Evolutionary conservation across 768 basidiomycete genomes (phyloP).

Genomic region (Rhodocollybia butyracea): DNA sequence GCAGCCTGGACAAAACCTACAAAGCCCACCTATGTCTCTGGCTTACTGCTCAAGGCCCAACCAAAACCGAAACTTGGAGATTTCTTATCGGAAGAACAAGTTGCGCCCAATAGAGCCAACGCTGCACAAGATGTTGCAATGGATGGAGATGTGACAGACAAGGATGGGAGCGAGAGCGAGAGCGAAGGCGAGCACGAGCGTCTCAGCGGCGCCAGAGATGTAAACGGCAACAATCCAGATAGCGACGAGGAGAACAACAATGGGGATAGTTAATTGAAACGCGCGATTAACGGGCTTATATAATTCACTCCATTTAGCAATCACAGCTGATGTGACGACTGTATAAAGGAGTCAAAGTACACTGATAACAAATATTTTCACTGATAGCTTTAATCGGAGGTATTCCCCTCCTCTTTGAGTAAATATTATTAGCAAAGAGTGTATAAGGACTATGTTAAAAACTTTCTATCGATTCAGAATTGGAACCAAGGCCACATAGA

Average conservation of each 20-base stretch:
- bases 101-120: too few species aligned
- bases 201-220: background rate
- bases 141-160: background rate
- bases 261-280: background rate
- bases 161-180: background rate
- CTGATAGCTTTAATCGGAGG: background rate
- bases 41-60: background rate
- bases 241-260: too few species aligned
- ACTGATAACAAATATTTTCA: background rate
- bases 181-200: background rate
- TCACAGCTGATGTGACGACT: background rate
- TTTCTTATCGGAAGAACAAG: background rate
- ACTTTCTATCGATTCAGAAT: background rate
- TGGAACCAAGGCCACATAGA: too few species aligned
- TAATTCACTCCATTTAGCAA: background rate
- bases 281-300: background rate
- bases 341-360: background rate
- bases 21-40: background rate
- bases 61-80: background rate
- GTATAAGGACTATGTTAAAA: background rate
- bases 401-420: background rate
- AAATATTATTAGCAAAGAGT: background rate
- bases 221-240: too few species aligned
- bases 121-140: background rate
- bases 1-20: background rate